Evolutionary conservation across 2,329 filamentous ascomycete genomes (phyloP), one percentile per base, ranked within the genome.

Genomic region (Penicillium occitanis): DNA sequence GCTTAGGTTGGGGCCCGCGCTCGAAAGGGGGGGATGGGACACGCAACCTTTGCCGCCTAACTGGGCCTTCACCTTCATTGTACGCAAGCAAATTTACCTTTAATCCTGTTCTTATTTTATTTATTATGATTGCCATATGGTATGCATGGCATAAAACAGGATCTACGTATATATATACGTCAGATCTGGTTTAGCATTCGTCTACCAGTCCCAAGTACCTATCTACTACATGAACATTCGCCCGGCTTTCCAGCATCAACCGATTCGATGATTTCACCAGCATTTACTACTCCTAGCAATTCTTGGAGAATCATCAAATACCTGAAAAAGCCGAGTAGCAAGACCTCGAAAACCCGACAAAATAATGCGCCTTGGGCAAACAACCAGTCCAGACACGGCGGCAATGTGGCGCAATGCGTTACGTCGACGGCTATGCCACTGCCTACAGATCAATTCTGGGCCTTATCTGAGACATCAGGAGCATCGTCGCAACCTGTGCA

Each of bases 1-100:
- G 30, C 51, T 57, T 57, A 57, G 37, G 37, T 57, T 55, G 59
- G 60, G 51, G 40, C 28, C 66, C 61, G 55, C 46, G 44, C 40
- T 40, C 71, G 68, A 71, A 72, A 69, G 71, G 71, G 71, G 57
- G 40, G 25, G 40, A 61, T n/a, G 60, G 60, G 50, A 64, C 61
- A 64, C 61, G 61, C 61, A 64, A 64, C 28, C 51, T 57, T 63
- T 63, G 60, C 48, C 60, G 60, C 48, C 61, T 51, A 55, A 63
- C 11, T 30, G 40, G 37, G 22, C 14, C 57, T 46, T 10, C 35
- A 46, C 17, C 19, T 25, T 22, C n/a, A n/a, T 33, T 8, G 19
- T 50, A 50, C 46, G 22, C 46, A 50, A 50, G 14, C 46, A 50
- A 50, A 14, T 28, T 6, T 53, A n/a, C 6, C 25, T 53, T 30